These are phyloP conservation scores for Rosa chinensis DNA, from an alignment of 306 rosid genomes.

Conservation along the genomic window DNA sequence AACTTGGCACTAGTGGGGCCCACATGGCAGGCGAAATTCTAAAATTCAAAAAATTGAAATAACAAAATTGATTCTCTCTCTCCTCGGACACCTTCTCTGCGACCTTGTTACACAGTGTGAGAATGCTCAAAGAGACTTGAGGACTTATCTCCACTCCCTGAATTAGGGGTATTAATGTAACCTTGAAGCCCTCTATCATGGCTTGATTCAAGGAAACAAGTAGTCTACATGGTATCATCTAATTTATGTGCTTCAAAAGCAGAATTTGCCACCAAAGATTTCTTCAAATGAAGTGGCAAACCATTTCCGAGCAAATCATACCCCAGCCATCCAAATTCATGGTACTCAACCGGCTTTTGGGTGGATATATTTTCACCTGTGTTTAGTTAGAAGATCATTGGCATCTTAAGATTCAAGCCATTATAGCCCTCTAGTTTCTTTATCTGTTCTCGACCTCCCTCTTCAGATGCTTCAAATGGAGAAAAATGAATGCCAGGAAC, in stretches of 20 bases:
- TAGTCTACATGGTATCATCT: slow-evolving; percentile 34
- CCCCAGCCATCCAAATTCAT: slow-evolving; percentile 36
- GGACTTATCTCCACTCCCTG: slow-evolving; percentile 36
- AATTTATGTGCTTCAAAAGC: slow-evolving; percentile 36
- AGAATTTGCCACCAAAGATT: slow-evolving; percentile 32
- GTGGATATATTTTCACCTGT: slow-evolving; percentile 36
- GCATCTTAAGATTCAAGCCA: slow-evolving; percentile 38
- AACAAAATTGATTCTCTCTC: no score
- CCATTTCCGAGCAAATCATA: slow-evolving; percentile 40
- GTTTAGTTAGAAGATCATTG: slow-evolving; percentile 30
- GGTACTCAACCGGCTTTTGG: slow-evolving; percentile 32
- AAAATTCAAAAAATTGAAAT: no score
- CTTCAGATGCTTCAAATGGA: slow-evolving; percentile 45
- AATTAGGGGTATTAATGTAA: slow-evolving; percentile 31
- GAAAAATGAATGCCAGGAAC: slow-evolving; percentile 45
- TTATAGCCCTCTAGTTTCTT: slow-evolving; percentile 33
- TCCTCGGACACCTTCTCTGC: slow-evolving; percentile 19
- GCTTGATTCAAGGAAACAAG: slow-evolving; percentile 33
- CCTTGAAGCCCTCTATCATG: slow-evolving; percentile 32
- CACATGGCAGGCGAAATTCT: no score
- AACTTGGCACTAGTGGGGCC: no score
- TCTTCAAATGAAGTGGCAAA: slow-evolving; percentile 35
- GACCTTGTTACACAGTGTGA: slow-evolving; percentile 32
- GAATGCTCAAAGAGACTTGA: slow-evolving; percentile 36
- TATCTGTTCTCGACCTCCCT: slow-evolving; percentile 28